phyloP scores from a whole-genome alignment of 768 basidiomycete genomes.

The Suillus brevipes region DNA sequence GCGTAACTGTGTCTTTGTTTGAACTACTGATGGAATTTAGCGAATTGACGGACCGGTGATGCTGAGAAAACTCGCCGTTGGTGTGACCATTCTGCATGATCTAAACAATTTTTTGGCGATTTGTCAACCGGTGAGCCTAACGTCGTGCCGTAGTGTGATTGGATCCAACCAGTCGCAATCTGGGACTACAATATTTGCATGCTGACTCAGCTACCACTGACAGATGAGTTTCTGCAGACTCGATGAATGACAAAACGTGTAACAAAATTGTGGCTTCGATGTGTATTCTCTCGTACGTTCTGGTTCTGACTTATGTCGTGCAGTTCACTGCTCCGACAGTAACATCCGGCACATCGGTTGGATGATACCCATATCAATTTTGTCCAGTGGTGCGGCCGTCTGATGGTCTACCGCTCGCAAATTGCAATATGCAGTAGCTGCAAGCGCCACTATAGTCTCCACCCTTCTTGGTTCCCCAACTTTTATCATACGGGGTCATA shows the following conservation, averaged over 20 bases:
- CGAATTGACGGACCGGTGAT: not conserved
- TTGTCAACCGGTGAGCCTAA: not conserved
- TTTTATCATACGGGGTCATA: not conserved
- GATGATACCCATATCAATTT: not conserved
- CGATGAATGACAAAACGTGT: not conserved
- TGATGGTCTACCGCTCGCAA: not conserved
- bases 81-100: not conserved
- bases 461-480: not conserved
- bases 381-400: not conserved
- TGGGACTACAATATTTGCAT: not conserved
- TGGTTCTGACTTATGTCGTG: not conserved
- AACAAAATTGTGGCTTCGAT: not conserved
- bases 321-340: not conserved
- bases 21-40: not conserved
- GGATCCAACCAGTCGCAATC: not conserved
- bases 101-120: not conserved
- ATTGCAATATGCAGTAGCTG: not conserved
- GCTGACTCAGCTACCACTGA: not conserved
- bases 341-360: not conserved
- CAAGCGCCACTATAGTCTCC: not conserved
- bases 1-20: slow-evolving; percentile 11
- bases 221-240: not conserved
- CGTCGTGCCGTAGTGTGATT: not conserved
- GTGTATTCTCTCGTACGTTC: not conserved
- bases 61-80: not conserved